Evolutionary conservation across 306 rosid species (phyloP).

Genomic region (Prunus campanulata): DNA sequence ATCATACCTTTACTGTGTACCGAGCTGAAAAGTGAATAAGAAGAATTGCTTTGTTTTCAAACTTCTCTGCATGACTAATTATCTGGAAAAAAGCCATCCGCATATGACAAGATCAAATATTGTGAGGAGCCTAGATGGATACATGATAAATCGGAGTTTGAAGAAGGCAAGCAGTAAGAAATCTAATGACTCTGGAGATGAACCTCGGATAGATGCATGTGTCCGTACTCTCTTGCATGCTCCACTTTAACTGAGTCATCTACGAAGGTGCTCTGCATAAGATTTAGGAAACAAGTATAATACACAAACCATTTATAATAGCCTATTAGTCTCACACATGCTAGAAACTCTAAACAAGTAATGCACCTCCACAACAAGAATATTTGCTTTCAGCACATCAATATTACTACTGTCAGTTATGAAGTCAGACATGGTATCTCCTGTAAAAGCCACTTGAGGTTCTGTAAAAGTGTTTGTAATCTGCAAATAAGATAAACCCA

Average conservation of each 20-base stretch:
- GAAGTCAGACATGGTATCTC: slow-evolving; percentile 83
- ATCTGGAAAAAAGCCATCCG: slow-evolving; percentile 46
- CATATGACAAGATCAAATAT: slow-evolving; percentile 3
- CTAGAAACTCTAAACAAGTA: slow-evolving; percentile 11
- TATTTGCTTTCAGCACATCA: slow-evolving; percentile 71
- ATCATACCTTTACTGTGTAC: slow-evolving; percentile 52
- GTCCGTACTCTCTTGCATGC: slow-evolving; percentile 89
- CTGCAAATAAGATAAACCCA: slow-evolving; percentile 45
- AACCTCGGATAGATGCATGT: slow-evolving; percentile 86
- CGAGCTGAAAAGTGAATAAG: slow-evolving; percentile 94
- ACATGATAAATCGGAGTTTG: not conserved
- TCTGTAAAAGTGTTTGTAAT: slow-evolving; percentile 68
- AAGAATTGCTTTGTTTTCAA: slow-evolving; percentile 79
- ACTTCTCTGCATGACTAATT: slow-evolving; percentile 56
- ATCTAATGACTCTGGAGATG: not conserved
- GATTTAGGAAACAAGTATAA: not conserved
- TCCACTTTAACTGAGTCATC: slow-evolving; percentile 63
- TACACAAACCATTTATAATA: not conserved
- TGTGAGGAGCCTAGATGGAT: slow-evolving; percentile 6
- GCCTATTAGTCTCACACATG: not conserved
- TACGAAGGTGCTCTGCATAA: slow-evolving; percentile 70
- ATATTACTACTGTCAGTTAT: slow-evolving; percentile 55
- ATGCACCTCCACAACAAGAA: slow-evolving; percentile 84
- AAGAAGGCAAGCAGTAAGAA: not conserved
- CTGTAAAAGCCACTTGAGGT: slow-evolving; percentile 92